Evolutionary conservation across 1,284 basidiomycete genomes (phyloP), one percentile per base, ranked within the genome.

Genomic region (Baeospora myosura): DNA sequence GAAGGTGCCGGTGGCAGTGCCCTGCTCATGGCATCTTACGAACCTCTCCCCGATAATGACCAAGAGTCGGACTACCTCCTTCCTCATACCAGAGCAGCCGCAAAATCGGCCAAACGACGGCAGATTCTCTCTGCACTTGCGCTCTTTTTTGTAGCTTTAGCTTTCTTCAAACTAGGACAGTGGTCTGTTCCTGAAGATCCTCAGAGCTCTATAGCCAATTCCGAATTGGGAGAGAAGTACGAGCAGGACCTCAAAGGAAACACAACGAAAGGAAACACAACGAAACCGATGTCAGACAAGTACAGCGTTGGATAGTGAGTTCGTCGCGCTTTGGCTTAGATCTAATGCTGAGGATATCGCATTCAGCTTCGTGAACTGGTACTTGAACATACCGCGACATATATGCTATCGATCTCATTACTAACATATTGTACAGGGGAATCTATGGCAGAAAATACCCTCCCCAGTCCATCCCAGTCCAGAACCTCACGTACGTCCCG

Each of bases 361-460:
- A 22, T 29, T 20, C 49, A 86, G 84, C 53, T 87, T 87, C 50
- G 79, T 83, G 8, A 88, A 88, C 54, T 88, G 84, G 83, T 84
- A 52, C 41, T 40, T n/a, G n/a, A n/a, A n/a, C n/a, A n/a, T n/a
- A n/a, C n/a, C n/a, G 17, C 29, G 11, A 46, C 44, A 43, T 31
- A 49, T 41, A 43, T 53, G 52, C 31, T 58, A 30, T 24, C 44
- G 11, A 22, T 25, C 37, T 33, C 1, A 23, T 6, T 26, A 18
- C 23, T 49, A 10, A 44, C 43, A 36, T 22, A 60, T 57, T 42
- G 36, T 60, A 54, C 49, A 86, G 93, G 93, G 92, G 89, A n/a
- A 96, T 96, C 40, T 97, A 96, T 60, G 92, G 78, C 29, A 78
- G 91, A 52, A 92, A 93, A 63, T 95, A 76, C 52, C 81, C 79